Base-by-base conservation (phyloP, 352 stramenopile genomes). In the Phytophthora crassamura region DNA sequence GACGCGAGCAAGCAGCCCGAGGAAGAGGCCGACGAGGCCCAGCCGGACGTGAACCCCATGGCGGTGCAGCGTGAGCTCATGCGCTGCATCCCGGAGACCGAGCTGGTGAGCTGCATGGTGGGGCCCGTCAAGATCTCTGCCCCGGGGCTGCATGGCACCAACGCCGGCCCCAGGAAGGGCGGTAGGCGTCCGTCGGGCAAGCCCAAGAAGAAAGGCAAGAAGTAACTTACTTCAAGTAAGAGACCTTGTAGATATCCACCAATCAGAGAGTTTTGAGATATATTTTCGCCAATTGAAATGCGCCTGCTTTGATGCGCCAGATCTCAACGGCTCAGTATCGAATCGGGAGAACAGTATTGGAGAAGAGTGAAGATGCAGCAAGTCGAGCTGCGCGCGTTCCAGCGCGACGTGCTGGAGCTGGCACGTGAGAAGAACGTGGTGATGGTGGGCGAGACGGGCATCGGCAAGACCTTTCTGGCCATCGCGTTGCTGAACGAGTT, bases 41-140 rank as follows among this genome's bases (percentile, higher is more conserved):
- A 77, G 35, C 75, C 77, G 0, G 74, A 90, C 28, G 74, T 91
- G 46, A 87, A 93, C 45, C 82, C 80, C 16, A 20, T 89, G 33
- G 58, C 89, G 36, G 75, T 87, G 52, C 88, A 97, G 74, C 89
- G 88, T 34, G 88, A 96, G 67, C 83, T 97, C 20, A 93, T 98
- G 72, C 94, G 94, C 39, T 90, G 69, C 56, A 88, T 98, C 36
- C 71, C 76, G 0, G 93, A 98, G 62, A 94, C 90, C 40, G 91
- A 98, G 38, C 55, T 97, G 20, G 78, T 98, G 30, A 88, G 82
- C 48, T 94, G 88, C 47, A 97, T 98, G 76, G 83, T 98, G 12
- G 93, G 93, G 0, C 89, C 94, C 9, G 88, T 97, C 22, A 97
- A 97, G 60, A 78, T 98, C 53, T 89, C 83, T 2, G 88, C 84